Base-by-base conservation (phyloP, 257 asterid genomes). In the Cinchona pubescens region DNA sequence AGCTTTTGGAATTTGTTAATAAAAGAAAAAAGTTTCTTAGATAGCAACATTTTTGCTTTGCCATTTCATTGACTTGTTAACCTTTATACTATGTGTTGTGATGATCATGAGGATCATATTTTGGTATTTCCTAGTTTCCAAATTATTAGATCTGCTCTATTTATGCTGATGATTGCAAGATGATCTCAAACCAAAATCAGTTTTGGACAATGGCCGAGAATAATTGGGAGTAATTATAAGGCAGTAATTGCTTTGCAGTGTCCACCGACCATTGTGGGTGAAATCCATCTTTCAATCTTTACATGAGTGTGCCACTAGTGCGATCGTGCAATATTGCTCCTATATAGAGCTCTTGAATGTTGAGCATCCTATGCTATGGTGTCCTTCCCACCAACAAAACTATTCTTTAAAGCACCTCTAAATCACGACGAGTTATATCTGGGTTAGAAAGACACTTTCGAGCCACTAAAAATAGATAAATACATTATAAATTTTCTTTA, bases 361-460 rank as follows among this genome's bases (percentile, higher is more conserved):
- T 29, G 29, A 67, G 76, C 76, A 77, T 77, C 75, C 67, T 56
- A 71, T 63, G 81, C 72, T 2, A 35, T 67, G 81, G 82, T 76
- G 84, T 74, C 88, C 88, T 83, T 78, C 78, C 89, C 82, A 81
- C 83, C 87, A 84, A 73, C 90, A 81, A 72, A 63, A 62, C 38
- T 85, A 79, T 73, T n/a, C n/a, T n/a, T n/a, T n/a, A n/a, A n/a
- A n/a, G n/a, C n/a, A n/a, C n/a, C n/a, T n/a, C n/a, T n/a, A n/a
- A n/a, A n/a, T n/a, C n/a, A n/a, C n/a, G n/a, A n/a, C n/a, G n/a
- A n/a, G n/a, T n/a, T n/a, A n/a, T n/a, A n/a, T n/a, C n/a, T n/a
- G n/a, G n/a, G n/a, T n/a, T n/a, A n/a, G n/a, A n/a, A n/a, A n/a
- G n/a, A n/a, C n/a, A n/a, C n/a, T n/a, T n/a, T n/a, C n/a, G n/a